phyloP scores from a whole-genome alignment of 1,284 basidiomycete genomes.

The Nidula niveotomentosa region DNA sequence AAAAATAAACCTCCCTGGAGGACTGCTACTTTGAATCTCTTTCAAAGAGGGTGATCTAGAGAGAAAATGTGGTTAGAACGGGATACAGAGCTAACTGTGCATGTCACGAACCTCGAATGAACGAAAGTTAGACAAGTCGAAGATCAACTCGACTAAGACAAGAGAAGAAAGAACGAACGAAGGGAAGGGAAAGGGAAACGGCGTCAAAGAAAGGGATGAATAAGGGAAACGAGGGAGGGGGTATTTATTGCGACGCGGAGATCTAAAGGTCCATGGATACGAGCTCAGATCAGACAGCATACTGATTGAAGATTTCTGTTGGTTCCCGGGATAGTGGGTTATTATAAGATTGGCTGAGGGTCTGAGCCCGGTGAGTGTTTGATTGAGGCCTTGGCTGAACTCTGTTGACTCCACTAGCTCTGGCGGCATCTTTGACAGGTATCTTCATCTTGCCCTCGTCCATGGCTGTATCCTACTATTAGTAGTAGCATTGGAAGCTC shows the following conservation, averaged over 20 bases:
- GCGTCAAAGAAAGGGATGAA: slow-evolving; percentile 26
- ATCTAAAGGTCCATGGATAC: slow-evolving; percentile 27
- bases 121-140: slow-evolving; percentile 56
- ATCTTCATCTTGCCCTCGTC: too few relatives aligned
- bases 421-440: too few relatives aligned
- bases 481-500: too few relatives aligned
- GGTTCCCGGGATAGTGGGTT: background rate
- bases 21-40: slow-evolving; percentile 55
- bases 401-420: too few relatives aligned
- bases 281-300: slow-evolving; percentile 13
- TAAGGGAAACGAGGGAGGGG: slow-evolving; percentile 5
- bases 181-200: slow-evolving; percentile 34
- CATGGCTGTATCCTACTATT: too few relatives aligned
- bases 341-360: too few relatives aligned
- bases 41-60: slow-evolving; percentile 70
- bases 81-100: background rate
- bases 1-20: slow-evolving; percentile 56
- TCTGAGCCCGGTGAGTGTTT: too few relatives aligned
- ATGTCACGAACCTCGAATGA: slow-evolving; percentile 43
- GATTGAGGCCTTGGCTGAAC: too few relatives aligned
- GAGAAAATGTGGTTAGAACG: slow-evolving; percentile 9
- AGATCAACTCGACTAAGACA: slow-evolving; percentile 61
- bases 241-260: slow-evolving; percentile 18
- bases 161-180: slow-evolving; percentile 37
- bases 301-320: background rate